Evolutionary conservation across 352 stramenopile species (phyloP).

Genomic region (Pythium guiyangense): DNA sequence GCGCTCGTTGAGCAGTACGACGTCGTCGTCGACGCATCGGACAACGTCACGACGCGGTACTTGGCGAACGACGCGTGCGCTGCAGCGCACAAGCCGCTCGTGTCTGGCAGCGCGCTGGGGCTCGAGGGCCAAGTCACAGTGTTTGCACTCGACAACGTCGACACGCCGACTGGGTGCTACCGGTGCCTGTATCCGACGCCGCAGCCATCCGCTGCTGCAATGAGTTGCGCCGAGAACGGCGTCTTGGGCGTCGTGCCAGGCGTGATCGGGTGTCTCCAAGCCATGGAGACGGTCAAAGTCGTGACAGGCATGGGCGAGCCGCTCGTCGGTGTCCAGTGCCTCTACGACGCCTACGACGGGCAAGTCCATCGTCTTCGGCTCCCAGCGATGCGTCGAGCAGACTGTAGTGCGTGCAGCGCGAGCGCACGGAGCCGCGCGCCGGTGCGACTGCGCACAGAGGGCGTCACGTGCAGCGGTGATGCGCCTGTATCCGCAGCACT

Average conservation of each 20-base stretch:
- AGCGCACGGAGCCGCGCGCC: neutral
- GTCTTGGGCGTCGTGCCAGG: slow-evolving; percentile 95
- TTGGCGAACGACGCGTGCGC: slow-evolving; percentile 95
- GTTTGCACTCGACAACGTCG: slow-evolving; percentile 77
- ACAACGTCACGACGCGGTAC: slow-evolving; percentile 96
- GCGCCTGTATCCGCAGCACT: slow-evolving; percentile 7
- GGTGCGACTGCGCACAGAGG: neutral
- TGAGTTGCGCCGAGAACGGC: slow-evolving; percentile 94
- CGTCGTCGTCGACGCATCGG: slow-evolving; percentile 93
- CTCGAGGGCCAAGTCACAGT: slow-evolving; percentile 96
- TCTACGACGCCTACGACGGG: slow-evolving; percentile 78
- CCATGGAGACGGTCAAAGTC: slow-evolving; percentile 92
- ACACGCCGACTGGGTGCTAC: slow-evolving; percentile 82
- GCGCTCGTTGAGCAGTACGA: slow-evolving; percentile 77
- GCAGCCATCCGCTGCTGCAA: slow-evolving; percentile 29
- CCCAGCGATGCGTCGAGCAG: slow-evolving; percentile 16
- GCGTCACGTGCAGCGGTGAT: neutral
- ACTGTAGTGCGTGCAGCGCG: slow-evolving; percentile 35
- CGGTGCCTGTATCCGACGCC: slow-evolving; percentile 95
- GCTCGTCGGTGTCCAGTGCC: slow-evolving; percentile 57
- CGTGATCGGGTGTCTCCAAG: slow-evolving; percentile 93
- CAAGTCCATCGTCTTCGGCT: slow-evolving; percentile 70
- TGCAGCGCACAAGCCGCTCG: slow-evolving; percentile 70
- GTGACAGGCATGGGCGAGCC: slow-evolving; percentile 59
- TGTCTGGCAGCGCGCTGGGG: slow-evolving; percentile 94